A percentile compares a stretch with the other conserved stretches of the same genome.
Evolutionary conservation across 2,329 filamentous ascomycete genomes (phyloP).

Genomic region (Biscogniauxia mediterranea): DNA sequence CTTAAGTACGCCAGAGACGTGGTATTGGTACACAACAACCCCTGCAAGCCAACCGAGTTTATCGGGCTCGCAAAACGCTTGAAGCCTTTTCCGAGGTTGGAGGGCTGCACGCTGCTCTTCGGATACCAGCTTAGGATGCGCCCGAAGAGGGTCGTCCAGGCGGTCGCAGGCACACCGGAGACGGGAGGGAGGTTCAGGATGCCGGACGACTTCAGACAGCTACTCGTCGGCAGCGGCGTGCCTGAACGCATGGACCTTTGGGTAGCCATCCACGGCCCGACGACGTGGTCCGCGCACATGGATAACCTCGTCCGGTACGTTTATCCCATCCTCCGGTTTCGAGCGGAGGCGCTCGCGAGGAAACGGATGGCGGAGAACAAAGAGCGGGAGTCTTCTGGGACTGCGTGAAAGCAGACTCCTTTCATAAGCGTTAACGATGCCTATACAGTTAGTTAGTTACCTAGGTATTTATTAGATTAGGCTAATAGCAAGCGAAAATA

Average conservation of each 20-base stretch:
- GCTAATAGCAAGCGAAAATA: too few species aligned
- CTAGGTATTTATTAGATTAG: too few species aligned
- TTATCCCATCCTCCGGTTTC: not conserved
- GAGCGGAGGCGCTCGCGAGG: not conserved
- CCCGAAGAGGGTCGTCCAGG: too few species aligned
- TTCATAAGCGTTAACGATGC: too few species aligned
- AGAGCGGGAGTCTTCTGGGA: too few species aligned
- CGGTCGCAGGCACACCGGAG: not conserved
- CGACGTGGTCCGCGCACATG: not conserved
- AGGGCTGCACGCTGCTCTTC: not conserved
- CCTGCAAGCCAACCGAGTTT: not conserved
- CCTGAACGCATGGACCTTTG: not conserved
- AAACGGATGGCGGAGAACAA: not conserved
- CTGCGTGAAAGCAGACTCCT: not conserved
- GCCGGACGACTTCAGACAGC: not conserved
- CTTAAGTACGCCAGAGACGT: not conserved
- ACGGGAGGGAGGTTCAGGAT: not conserved
- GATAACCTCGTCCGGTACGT: not conserved
- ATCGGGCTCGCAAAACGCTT: not conserved
- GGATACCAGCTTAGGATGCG: not conserved
- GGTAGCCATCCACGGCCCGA: not conserved
- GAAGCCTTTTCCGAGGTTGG: not conserved
- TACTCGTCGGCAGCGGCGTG: not conserved
- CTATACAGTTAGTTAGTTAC: too few species aligned
- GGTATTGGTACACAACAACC: not conserved